These are phyloP conservation scores for Xylaria grammica DNA, from an alignment of 495 filamentous ascomycete species.

Conservation along the genomic window DNA sequence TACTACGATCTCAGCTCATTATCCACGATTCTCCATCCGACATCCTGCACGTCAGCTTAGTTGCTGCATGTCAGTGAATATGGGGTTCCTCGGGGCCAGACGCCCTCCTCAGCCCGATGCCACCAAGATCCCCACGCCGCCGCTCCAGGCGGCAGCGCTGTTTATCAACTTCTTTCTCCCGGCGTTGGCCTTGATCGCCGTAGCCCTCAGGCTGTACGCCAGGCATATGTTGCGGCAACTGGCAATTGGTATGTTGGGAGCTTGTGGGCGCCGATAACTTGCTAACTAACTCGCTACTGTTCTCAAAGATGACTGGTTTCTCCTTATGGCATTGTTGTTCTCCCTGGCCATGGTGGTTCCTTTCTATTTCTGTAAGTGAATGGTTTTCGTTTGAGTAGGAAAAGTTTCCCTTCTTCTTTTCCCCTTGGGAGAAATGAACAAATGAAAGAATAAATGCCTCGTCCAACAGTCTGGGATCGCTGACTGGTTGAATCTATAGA, in stretches of 20 bases:
- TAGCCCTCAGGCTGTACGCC: background rate
- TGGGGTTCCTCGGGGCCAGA: conserved; percentile 3
- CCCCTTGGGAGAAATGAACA: too few species aligned
- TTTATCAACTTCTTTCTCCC: conserved; percentile 17
- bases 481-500: background rate
- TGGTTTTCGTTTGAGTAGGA: too few species aligned
- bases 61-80: background rate
- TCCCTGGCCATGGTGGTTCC: conserved; percentile 3
- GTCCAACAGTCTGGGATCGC: background rate
- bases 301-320: conserved; percentile 12
- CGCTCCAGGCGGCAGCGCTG: conserved; percentile 12
- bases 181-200: background rate
- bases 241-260: background rate
- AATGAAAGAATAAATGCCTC: background rate
- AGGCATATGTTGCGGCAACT: conserved; percentile 5
- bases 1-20: background rate
- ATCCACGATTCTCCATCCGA: background rate
- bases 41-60: background rate
- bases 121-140: conserved; percentile 13
- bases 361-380: conserved; percentile 6
- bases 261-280: background rate
- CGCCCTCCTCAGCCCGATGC: conserved; percentile 3
- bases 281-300: background rate
- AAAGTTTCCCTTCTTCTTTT: background rate
- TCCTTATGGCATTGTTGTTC: background rate